A percentile compares a stretch with the other conserved stretches of the same genome.
phyloP scores from a whole-genome alignment of 257 asterid genomes.

The Lavandula angustifolia region DNA sequence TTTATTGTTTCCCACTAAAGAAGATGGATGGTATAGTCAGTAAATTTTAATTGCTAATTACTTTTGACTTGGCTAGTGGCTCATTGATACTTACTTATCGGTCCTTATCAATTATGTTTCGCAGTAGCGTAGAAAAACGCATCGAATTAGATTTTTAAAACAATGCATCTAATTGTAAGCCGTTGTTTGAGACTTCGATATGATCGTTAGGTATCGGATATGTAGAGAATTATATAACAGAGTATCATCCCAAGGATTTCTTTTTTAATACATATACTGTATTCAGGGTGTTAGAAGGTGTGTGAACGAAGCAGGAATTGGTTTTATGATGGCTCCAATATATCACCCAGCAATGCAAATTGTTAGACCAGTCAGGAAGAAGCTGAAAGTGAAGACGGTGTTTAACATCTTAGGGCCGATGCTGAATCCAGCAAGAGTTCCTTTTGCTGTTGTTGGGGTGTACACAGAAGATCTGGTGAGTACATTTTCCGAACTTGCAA shows the following conservation, averaged over 20 bases:
- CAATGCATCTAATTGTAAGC: not conserved
- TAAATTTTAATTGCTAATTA: too few relatives aligned
- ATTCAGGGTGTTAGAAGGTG: slow-evolving; percentile 59
- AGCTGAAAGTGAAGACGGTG: slow-evolving; percentile 64
- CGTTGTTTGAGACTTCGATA: too few relatives aligned
- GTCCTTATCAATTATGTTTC: too few relatives aligned
- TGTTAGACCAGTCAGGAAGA: slow-evolving; percentile 62
- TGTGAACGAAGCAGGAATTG: slow-evolving; percentile 63
- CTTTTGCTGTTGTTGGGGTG: slow-evolving; percentile 73
- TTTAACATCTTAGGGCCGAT: slow-evolving; percentile 73
- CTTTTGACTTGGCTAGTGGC: too few relatives aligned
- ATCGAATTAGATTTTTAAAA: too few relatives aligned
- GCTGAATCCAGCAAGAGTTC: slow-evolving; percentile 72
- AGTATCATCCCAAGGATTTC: not conserved
- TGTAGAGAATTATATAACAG: too few relatives aligned
- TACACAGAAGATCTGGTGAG: slow-evolving; percentile 60
- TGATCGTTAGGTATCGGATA: too few relatives aligned
- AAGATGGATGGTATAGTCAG: too few relatives aligned
- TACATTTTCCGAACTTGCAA: slow-evolving; percentile 13
- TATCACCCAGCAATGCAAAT: slow-evolving; percentile 43
- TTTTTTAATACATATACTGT: not conserved
- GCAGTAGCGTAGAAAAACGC: too few relatives aligned
- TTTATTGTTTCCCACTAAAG: too few relatives aligned
- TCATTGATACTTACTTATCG: too few relatives aligned
- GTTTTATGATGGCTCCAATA: slow-evolving; percentile 69